Conservation (phyloP, 208 protist species). For the Novymonas esmeraldas region DNA sequence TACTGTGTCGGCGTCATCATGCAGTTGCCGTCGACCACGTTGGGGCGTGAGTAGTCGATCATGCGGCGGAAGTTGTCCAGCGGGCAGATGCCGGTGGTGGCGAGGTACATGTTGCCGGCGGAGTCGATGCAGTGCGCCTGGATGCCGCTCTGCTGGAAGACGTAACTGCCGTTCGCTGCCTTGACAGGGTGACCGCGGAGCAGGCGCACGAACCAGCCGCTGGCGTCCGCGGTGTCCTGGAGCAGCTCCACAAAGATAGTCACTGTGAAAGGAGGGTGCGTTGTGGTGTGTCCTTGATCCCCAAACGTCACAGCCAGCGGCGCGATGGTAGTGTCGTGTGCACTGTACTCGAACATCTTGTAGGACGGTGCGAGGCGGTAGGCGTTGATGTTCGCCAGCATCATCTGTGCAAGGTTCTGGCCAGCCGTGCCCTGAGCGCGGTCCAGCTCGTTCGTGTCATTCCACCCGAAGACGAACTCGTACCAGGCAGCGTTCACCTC, state of each 20-base stretch:
- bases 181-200: constrained; percentile 45
- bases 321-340: constrained; percentile 55
- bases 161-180: constrained; percentile 31
- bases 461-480: constrained; percentile 37
- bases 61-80: constrained; percentile 56
- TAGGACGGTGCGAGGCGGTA: neutral
- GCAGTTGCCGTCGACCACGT: constrained; percentile 32
- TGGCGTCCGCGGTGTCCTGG: constrained; percentile 42
- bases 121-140: constrained; percentile 47
- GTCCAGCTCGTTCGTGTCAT: constrained; percentile 31
- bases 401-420: constrained; percentile 36
- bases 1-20: constrained; percentile 31
- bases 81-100: constrained; percentile 45
- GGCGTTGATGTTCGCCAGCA: constrained; percentile 38
- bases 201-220: constrained; percentile 52
- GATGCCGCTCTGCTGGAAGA: constrained; percentile 38
- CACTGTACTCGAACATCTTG: neutral
- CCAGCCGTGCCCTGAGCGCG: constrained; percentile 27
- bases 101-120: constrained; percentile 36
- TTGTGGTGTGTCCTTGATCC: constrained; percentile 38
- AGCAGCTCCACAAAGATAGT: constrained; percentile 70
- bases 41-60: constrained; percentile 51
- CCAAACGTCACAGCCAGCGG: constrained; percentile 57
- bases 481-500: constrained; percentile 27
- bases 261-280: constrained; percentile 47